Percentiles rank a stretch among this genome's conserved stretches.
Evolutionary conservation across 1,139 yeast genomes (phyloP).

Genomic region (Saccharomycopsis hybrid): DNA sequence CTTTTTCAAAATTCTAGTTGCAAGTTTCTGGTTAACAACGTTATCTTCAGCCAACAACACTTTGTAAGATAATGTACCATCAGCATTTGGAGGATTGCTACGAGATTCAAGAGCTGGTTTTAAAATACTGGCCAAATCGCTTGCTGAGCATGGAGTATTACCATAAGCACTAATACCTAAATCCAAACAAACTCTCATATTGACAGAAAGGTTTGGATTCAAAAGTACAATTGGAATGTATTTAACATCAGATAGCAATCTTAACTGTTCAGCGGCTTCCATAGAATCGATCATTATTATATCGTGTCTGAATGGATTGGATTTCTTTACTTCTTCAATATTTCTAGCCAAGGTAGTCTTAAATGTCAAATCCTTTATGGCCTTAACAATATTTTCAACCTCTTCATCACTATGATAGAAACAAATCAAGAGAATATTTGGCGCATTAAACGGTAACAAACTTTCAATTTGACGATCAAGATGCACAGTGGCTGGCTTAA

Average conservation of each 20-base stretch:
- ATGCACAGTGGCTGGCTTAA: slow-evolving; percentile 63
- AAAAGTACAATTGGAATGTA: slow-evolving; percentile 74
- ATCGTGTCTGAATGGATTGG: slow-evolving; percentile 57
- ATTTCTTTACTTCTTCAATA: slow-evolving; percentile 34
- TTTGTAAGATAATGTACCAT: slow-evolving; percentile 69
- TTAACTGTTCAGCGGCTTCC: slow-evolving; percentile 62
- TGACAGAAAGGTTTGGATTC: slow-evolving; percentile 72
- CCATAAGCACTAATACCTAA: slow-evolving; percentile 85
- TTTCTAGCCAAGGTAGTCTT: slow-evolving; percentile 37
- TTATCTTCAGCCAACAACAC: slow-evolving; percentile 83
- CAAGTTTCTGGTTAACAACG: slow-evolving; percentile 78
- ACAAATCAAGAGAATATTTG: slow-evolving; percentile 62
- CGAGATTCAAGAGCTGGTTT: slow-evolving; percentile 81
- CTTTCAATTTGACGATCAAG: slow-evolving; percentile 62
- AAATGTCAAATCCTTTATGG: slow-evolving; percentile 32
- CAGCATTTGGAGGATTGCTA: slow-evolving; percentile 73
- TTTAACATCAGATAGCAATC: slow-evolving; percentile 67
- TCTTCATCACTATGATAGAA: slow-evolving; percentile 53
- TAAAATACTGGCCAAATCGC: slow-evolving; percentile 75
- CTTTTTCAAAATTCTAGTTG: slow-evolving; percentile 74
- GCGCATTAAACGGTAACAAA: slow-evolving; percentile 65
- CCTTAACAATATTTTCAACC: slow-evolving; percentile 45
- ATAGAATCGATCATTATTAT: slow-evolving; percentile 77
- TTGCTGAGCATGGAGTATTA: slow-evolving; percentile 76
- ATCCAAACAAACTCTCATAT: slow-evolving; percentile 76